Conservation (phyloP, 306 rosid genomes). For the Lathyrus oleraceus region DNA sequence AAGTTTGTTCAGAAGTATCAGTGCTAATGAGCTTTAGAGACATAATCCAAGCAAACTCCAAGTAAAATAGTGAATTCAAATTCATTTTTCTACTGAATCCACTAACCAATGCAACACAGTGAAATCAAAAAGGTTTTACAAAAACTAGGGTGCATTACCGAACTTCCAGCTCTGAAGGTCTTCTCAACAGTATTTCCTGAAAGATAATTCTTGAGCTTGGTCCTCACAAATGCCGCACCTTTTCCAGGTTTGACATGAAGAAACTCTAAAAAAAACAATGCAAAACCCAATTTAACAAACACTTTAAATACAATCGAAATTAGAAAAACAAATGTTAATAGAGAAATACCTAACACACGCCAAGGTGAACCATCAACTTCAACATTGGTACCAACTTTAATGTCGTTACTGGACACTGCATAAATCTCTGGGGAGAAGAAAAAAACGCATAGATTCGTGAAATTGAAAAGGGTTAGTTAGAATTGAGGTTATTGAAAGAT, state of each 20-base stretch:
- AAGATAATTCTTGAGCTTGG: constrained; percentile 79
- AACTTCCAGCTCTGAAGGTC: constrained; percentile 87
- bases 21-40: too few species aligned
- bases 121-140: neutral
- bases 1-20: too few species aligned
- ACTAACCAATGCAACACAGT: neutral
- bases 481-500: neutral
- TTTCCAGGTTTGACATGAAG: constrained; percentile 98
- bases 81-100: neutral
- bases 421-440: constrained; percentile 66
- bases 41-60: neutral
- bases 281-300: neutral
- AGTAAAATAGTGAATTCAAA: neutral
- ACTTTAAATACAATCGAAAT: neutral
- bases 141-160: constrained; percentile 56
- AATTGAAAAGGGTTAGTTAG: neutral
- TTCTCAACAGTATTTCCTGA: constrained; percentile 89
- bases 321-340: neutral
- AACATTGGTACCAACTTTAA: constrained; percentile 78
- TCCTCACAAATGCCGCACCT: constrained; percentile 97
- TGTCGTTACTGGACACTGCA: constrained; percentile 85
- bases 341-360: constrained; percentile 64
- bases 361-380: constrained; percentile 96
- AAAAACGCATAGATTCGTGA: neutral
- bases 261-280: constrained; percentile 60